These are phyloP conservation scores for Colletotrichum lupini DNA, from an alignment of 2,329 filamentous ascomycete genomes.

Conservation along the genomic window DNA sequence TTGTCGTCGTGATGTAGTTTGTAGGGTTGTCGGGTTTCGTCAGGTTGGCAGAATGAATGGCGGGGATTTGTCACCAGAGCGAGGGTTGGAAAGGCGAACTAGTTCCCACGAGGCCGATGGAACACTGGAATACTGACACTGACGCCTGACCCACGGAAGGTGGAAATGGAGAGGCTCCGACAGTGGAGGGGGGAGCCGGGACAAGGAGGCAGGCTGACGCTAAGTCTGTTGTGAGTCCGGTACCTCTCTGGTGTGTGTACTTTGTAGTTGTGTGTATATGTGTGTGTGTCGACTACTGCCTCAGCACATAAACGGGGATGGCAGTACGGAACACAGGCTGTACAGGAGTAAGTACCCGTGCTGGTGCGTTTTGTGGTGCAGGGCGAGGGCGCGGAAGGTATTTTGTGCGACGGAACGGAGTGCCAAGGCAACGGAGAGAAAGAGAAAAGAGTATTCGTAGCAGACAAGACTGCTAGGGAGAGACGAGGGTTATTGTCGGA, in stretches of 20 bases:
- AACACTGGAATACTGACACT: slow-evolving; percentile 20
- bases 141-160: slow-evolving; percentile 29
- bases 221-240: not conserved
- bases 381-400: slow-evolving; percentile 3
- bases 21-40: not conserved
- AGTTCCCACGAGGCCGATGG: slow-evolving; percentile 27
- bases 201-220: slow-evolving; percentile 1
- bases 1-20: slow-evolving; percentile 19
- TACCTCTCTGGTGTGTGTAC: not conserved
- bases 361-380: slow-evolving; percentile 3
- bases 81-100: slow-evolving; percentile 19
- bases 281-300: not conserved
- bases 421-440: slow-evolving; percentile 13
- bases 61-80: slow-evolving; percentile 32
- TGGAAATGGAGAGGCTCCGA: slow-evolving; percentile 33
- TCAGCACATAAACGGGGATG: not conserved
- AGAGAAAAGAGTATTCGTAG: slow-evolving; percentile 6
- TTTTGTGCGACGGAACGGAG: slow-evolving; percentile 25
- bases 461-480: slow-evolving; percentile 15
- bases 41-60: slow-evolving; percentile 7
- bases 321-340: not conserved
- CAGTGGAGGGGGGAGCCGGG: slow-evolving; percentile 9
- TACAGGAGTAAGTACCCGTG: slow-evolving; percentile 3
- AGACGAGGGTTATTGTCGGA: not conserved
- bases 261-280: not conserved